Conservation (phyloP, 192 early-diverging fungal species). For the Coemansia sp. region DNA sequence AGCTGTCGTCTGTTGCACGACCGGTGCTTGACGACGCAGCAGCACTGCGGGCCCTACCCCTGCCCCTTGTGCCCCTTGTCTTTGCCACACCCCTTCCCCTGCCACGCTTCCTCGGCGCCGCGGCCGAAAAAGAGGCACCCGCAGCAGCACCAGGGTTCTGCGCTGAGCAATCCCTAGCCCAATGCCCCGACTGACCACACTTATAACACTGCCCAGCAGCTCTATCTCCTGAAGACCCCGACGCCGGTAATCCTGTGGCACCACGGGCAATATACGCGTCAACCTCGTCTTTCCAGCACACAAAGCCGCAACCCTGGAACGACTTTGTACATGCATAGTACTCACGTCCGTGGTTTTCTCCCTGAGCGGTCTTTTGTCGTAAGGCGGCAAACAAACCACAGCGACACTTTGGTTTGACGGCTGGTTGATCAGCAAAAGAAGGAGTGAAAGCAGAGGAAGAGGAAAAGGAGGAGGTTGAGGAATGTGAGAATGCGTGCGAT, state of each 20-base stretch:
- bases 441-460: neutral
- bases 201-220: constrained; percentile 18
- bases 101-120: too few species aligned
- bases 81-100: too few species aligned
- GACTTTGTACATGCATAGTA: constrained; percentile 53
- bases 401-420: constrained; percentile 48
- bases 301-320: constrained; percentile 36
- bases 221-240: too few species aligned
- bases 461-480: neutral
- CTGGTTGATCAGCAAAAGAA: neutral
- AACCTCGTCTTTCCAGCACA: constrained; percentile 39
- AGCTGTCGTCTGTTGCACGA: too few species aligned
- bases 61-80: too few species aligned
- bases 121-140: neutral
- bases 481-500: constrained; percentile 4
- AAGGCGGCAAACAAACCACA: constrained; percentile 49
- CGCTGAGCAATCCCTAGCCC: constrained; percentile 36
- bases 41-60: too few species aligned
- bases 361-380: constrained; percentile 9
- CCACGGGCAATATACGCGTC: constrained; percentile 14
- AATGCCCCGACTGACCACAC: constrained; percentile 38
- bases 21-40: too few species aligned
- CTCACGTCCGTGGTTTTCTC: constrained; percentile 53
- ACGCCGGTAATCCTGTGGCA: too few species aligned
- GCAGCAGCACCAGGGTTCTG: neutral